A percentile compares a stretch with the other conserved stretches of the same genome.
Evolutionary conservation across 1,139 yeast genomes (phyloP).

Genomic region (Debaryomyces nepalensis): DNA sequence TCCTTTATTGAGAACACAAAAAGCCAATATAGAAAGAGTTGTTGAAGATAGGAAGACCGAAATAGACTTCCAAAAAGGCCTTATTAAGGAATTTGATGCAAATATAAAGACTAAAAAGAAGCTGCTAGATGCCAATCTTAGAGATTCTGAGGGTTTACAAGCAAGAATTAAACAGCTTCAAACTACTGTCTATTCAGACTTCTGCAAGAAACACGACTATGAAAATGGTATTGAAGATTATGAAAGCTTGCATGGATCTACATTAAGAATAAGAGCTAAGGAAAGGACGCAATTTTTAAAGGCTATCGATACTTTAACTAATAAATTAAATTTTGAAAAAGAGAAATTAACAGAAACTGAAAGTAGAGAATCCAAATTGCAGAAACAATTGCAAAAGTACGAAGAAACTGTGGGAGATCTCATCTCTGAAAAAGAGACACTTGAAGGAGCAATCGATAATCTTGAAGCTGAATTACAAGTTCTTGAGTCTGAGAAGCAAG

Average conservation of each 20-base stretch:
- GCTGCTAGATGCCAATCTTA: slow-evolving; percentile 34
- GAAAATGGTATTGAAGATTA: slow-evolving; percentile 61
- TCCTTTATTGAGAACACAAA: slow-evolving; percentile 55
- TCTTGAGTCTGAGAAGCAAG: slow-evolving; percentile 39
- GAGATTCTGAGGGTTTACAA: slow-evolving; percentile 29
- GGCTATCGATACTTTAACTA: slow-evolving; percentile 64
- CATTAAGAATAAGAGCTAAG: slow-evolving; percentile 61
- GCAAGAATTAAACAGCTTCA: slow-evolving; percentile 45
- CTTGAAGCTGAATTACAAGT: slow-evolving; percentile 57
- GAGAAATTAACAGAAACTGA: slow-evolving; percentile 58
- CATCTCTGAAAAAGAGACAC: slow-evolving; percentile 31
- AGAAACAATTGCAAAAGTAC: slow-evolving; percentile 35
- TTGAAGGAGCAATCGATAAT: slow-evolving; percentile 46
- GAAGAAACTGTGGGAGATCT: slow-evolving; percentile 38
- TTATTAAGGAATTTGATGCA: slow-evolving; percentile 23
- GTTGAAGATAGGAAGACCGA: slow-evolving; percentile 61
- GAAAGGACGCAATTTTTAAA: slow-evolving; percentile 66
- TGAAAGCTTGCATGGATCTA: slow-evolving; percentile 68
- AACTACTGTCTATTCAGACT: slow-evolving; percentile 50
- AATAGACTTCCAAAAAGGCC: slow-evolving; percentile 50
- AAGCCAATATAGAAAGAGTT: slow-evolving; percentile 53
- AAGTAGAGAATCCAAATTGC: slow-evolving; percentile 45
- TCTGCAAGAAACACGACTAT: slow-evolving; percentile 60
- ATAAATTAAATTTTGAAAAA: slow-evolving; percentile 66
- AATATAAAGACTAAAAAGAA: slow-evolving; percentile 26